Base-by-base conservation (phyloP, 495 filamentous ascomycete genomes). In the Aspergillus indologenus region DNA sequence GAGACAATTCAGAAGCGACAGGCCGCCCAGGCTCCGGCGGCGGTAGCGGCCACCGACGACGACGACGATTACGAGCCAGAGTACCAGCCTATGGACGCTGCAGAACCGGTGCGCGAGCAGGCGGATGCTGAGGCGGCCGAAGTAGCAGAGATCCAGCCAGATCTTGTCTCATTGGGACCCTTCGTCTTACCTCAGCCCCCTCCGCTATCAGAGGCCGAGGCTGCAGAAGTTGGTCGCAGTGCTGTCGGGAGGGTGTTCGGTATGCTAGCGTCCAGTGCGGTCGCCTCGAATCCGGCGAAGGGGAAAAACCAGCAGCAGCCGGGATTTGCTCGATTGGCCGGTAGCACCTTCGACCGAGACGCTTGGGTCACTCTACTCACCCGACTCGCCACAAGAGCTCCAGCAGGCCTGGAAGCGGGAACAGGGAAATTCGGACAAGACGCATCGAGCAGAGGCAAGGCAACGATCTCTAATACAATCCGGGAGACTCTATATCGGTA, bases 11-110 rank as follows among this genome's bases (percentile, higher is more conserved):
- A 51, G 24, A 51, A 51, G 23, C 48, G 29, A 19, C 48, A 51
- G 24, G 48, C 48, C 18, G 48, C 48, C 1, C 48, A 51, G 15
- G 23, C 9, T 26, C 47, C 69, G 81, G 1, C 74, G 67, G 23
- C 77, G 77, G 45, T 60, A 69, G 60, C 75, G 76, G 74, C 68
- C 54, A 69, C 72, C 61, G 90, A 93, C 7, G 91, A 96, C 18
- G 91, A 96, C 15, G 92, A 92, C 53, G 87, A 92, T 57, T 95
- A 96, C 64, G 91, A 95, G 60, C 91, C 91, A 0, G 87, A 94
- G 71, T 92, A 89, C 64, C 81, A 87, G 55, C 83, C 83, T 0
- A 79, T 82, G 49, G 90, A 92, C 66, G 85, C 89, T 61, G 79
- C 84, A 3, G 90, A 90, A 47, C 86, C 90, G 63, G 83, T 86